Base-by-base conservation (phyloP, 306 rosid genomes). In the Vicia faba region DNA sequence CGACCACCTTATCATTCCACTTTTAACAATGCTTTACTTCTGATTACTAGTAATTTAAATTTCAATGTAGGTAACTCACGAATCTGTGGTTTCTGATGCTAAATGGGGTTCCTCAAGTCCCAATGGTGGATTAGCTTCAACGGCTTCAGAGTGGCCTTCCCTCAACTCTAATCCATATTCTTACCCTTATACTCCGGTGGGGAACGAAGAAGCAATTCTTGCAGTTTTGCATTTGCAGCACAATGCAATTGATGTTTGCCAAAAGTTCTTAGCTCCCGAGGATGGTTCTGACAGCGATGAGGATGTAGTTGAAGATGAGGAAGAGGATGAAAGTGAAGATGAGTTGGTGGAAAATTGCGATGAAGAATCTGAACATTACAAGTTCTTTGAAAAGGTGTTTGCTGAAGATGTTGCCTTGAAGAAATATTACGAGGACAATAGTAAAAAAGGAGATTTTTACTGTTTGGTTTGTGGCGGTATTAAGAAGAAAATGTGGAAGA, bases 391-490 rank as follows among this genome's bases (percentile, higher is more conserved):
- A 36, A 81, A 61, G 51, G 4, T 91, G 66, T 84, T 88, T 43
- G 40, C 50, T 51, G 86, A 88, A 76, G 76, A 81, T 53, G 65
- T 3, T 33, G 85, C 76, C 43, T 46, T 91, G 78, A 84, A 88
- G 80, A 80, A 28, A 35, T 82, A 82, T 26, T 91, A 85, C 3
- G 83, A 88, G 64, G 80, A 68, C 78, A 80, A 81, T 69, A 50
- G 26, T 41, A 80, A 61, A 60, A 36, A 51, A 7, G 92, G 97
- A 59, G 81, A 79, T 57, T 91, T 85, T 38, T 81, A 59, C 71
- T 91, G 97, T 68, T 75, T 91, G 76, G 95, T 91, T 64, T 91
- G 95, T 64, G 80, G 81, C 19, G 90, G 83, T 41, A 73, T 77
- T 14, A 72, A 84, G 74, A 84, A 81, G 80, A 85, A 75, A 44